These are phyloP conservation scores for Saccharomyces hybrid DNA, from an alignment of 1,139 yeast genomes.

Conservation along the genomic window DNA sequence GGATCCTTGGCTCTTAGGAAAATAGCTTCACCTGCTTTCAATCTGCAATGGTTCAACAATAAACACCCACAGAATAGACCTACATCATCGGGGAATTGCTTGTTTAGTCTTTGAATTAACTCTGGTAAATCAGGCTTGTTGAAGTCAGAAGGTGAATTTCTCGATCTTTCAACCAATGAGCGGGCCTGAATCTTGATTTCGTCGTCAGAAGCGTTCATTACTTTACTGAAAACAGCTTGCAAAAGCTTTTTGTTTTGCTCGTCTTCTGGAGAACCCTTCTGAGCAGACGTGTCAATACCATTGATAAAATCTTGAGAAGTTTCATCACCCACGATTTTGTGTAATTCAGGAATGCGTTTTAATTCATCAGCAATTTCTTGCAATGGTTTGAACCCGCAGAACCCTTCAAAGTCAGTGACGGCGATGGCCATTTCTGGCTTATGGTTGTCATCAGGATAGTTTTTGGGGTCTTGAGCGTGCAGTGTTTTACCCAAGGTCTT, in stretches of 20 bases:
- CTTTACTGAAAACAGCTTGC: slow-evolving; percentile 65
- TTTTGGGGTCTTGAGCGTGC: slow-evolving; percentile 76
- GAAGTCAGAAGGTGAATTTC: slow-evolving; percentile 41
- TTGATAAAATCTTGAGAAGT: slow-evolving; percentile 44
- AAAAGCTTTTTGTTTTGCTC: slow-evolving; percentile 51
- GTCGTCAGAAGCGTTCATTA: slow-evolving; percentile 69
- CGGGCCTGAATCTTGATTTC: slow-evolving; percentile 48
- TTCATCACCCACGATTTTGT: slow-evolving; percentile 58
- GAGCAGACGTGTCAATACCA: slow-evolving; percentile 42
- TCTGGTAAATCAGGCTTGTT: slow-evolving; percentile 48
- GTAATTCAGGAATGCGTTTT: slow-evolving; percentile 65
- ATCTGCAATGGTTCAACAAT: no score
- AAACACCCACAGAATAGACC: slow-evolving; percentile 52
- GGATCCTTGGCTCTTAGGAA: slow-evolving; percentile 95
- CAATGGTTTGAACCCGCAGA: slow-evolving; percentile 95
- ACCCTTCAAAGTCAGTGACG: slow-evolving; percentile 89
- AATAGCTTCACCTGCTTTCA: slow-evolving; percentile 74
- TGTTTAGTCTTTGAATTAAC: slow-evolving; percentile 65
- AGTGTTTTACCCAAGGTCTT: slow-evolving; percentile 69
- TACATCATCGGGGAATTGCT: slow-evolving; percentile 86
- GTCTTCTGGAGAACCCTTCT: slow-evolving; percentile 42
- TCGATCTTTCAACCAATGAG: slow-evolving; percentile 55
- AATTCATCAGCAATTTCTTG: slow-evolving; percentile 63
- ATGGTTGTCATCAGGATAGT: slow-evolving; percentile 96
- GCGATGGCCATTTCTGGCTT: slow-evolving; percentile 99